These are phyloP conservation scores for Ogataea methanolica DNA, from an alignment of 805 yeast genomes.

Conservation along the genomic window DNA sequence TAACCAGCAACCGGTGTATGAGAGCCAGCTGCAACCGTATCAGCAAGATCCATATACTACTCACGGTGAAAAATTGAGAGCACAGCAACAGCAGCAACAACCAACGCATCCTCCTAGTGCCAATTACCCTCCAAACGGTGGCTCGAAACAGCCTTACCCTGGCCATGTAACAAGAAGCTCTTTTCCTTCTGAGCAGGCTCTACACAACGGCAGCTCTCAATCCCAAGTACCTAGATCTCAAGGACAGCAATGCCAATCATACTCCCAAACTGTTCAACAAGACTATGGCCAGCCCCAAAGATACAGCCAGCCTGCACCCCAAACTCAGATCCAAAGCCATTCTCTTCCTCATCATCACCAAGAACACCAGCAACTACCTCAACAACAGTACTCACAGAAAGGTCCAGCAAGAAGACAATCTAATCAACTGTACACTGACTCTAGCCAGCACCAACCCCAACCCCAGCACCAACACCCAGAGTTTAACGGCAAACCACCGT, in stretches of 20 bases:
- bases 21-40: neutral
- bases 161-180: too few relatives aligned
- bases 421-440: neutral
- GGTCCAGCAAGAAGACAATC: neutral
- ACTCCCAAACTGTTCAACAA: too few relatives aligned
- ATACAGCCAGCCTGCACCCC: slow-evolving; percentile 10
- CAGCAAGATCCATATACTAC: neutral
- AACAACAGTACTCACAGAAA: slow-evolving; percentile 1
- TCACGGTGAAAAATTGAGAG: too few relatives aligned
- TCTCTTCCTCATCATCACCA: slow-evolving; percentile 2
- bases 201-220: too few relatives aligned
- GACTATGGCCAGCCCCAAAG: neutral
- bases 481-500: neutral
- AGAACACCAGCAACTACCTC: neutral
- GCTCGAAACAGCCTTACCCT: too few relatives aligned
- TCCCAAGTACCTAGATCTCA: too few relatives aligned
- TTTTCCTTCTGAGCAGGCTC: too few relatives aligned
- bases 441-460: neutral
- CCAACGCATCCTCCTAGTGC: too few relatives aligned
- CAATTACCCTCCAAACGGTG: too few relatives aligned
- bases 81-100: too few relatives aligned
- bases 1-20: slow-evolving; percentile 3
- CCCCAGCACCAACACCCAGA: neutral
- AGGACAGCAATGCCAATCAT: too few relatives aligned
- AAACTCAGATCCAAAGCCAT: neutral